phyloP scores from a whole-genome alignment of 1,139 yeast genomes.

The Yamadazyma taylorii region DNA sequence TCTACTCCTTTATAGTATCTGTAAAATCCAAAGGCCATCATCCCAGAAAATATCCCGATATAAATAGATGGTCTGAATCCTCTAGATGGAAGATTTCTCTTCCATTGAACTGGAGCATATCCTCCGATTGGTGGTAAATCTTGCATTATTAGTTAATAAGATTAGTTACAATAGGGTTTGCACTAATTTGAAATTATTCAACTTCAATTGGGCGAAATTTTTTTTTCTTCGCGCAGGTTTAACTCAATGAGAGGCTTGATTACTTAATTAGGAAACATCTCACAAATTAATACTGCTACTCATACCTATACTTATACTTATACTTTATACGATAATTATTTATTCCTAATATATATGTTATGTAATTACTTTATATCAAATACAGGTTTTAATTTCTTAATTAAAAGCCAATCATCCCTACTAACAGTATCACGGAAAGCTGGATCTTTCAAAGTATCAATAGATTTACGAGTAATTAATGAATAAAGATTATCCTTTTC shows the following conservation, averaged over 20 bases:
- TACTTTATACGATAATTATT: too few species aligned
- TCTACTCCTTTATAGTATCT: slow-evolving; percentile 65
- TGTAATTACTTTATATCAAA: slow-evolving; percentile 65
- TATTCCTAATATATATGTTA: background rate
- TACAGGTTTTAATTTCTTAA: slow-evolving; percentile 83
- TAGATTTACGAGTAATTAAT: slow-evolving; percentile 80
- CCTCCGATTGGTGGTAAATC: slow-evolving; percentile 90
- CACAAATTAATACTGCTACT: background rate
- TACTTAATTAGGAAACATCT: background rate
- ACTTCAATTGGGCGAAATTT: slow-evolving; percentile 18
- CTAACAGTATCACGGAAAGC: slow-evolving; percentile 94
- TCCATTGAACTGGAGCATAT: slow-evolving; percentile 87
- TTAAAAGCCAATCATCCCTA: slow-evolving; percentile 91
- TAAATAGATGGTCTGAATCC: slow-evolving; percentile 80
- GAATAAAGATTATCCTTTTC: slow-evolving; percentile 90
- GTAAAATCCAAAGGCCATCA: slow-evolving; percentile 75
- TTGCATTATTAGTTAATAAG: slow-evolving; percentile 50
- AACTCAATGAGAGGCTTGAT: background rate
- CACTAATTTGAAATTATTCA: slow-evolving; percentile 6
- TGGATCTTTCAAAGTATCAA: slow-evolving; percentile 96
- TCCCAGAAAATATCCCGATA: slow-evolving; percentile 60
- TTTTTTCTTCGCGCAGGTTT: slow-evolving; percentile 7
- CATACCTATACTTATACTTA: too few species aligned
- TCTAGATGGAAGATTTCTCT: slow-evolving; percentile 79
- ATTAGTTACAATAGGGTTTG: too few species aligned